Evolutionary conservation across 805 yeast genomes (phyloP).

Genomic region (Yamadazyma akitaensis): DNA sequence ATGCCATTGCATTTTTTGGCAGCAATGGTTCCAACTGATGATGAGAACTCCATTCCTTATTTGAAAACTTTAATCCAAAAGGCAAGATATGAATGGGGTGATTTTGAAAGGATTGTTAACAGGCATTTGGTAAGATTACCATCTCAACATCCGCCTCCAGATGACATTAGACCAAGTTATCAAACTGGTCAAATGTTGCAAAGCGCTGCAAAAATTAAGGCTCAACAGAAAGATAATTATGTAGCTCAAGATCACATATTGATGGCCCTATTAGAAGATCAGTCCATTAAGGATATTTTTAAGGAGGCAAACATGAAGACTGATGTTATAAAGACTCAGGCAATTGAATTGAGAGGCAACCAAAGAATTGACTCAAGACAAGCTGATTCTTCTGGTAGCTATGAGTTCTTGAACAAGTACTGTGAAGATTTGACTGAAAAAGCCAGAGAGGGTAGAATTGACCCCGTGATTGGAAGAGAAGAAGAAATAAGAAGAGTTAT

Average conservation of each 20-base stretch:
- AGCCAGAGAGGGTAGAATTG: conserved; percentile 92
- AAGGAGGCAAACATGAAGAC: conserved; percentile 67
- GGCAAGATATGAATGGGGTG: conserved; percentile 83
- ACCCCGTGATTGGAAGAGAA: conserved; percentile 98
- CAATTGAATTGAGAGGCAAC: conserved; percentile 79
- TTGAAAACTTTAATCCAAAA: conserved; percentile 79
- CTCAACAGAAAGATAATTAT: conserved; percentile 85
- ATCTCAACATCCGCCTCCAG: conserved; percentile 85
- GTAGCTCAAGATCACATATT: conserved; percentile 93
- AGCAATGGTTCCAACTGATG: conserved; percentile 75
- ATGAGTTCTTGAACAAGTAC: conserved; percentile 83
- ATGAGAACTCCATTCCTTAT: conserved; percentile 47
- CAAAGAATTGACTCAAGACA: conserved; percentile 89
- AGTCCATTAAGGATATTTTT: conserved; percentile 63
- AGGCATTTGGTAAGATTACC: conserved; percentile 80
- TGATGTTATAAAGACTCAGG: conserved; percentile 73
- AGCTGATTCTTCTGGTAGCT: conserved; percentile 84
- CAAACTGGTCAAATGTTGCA: conserved; percentile 73
- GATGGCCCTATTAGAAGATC: conserved; percentile 79
- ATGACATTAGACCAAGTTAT: conserved; percentile 70
- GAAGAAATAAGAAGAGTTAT: conserved; percentile 96
- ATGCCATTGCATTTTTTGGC: conserved; percentile 89
- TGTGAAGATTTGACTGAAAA: conserved; percentile 91
- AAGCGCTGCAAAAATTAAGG: conserved; percentile 72
- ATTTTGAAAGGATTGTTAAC: conserved; percentile 77